Evolutionary conservation across 1,284 basidiomycete genomes (phyloP).

Genomic region (Naganishia cerealis): DNA sequence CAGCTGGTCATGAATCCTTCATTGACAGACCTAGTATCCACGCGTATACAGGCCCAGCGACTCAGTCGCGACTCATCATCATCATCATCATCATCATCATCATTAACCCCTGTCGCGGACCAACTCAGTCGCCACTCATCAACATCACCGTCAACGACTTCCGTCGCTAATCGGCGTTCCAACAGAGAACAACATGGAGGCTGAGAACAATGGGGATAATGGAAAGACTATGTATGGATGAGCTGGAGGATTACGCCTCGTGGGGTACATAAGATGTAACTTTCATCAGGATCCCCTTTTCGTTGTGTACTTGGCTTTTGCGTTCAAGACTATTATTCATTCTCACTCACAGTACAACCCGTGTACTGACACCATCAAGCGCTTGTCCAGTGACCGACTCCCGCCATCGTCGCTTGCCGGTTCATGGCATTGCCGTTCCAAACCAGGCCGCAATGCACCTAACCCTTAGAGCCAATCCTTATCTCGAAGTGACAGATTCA

Average conservation of each 20-base stretch:
- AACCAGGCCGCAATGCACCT: slow-evolving; percentile 59
- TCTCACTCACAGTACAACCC: not conserved
- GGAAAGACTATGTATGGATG: not conserved
- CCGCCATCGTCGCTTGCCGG: not conserved
- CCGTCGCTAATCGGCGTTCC: not conserved
- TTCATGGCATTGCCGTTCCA: too few species aligned
- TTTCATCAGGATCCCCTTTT: not conserved
- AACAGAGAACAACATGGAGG: not conserved
- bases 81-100: not conserved
- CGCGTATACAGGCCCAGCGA: not conserved
- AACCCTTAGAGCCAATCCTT: slow-evolving; percentile 66
- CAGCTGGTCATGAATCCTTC: too few species aligned
- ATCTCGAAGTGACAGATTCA: slow-evolving; percentile 64
- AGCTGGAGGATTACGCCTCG: not conserved
- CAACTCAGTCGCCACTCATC: not conserved
- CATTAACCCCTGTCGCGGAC: not conserved
- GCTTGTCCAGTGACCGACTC: not conserved
- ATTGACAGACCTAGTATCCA: not conserved
- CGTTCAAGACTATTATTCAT: not conserved
- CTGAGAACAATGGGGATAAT: not conserved
- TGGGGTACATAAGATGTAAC: not conserved
- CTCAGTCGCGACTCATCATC: slow-evolving; percentile 1
- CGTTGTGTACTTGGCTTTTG: not conserved
- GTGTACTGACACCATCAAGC: not conserved
- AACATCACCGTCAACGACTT: not conserved